These are phyloP conservation scores for Aspergillus neoniger DNA, from an alignment of 2,329 filamentous ascomycete species.

Conservation along the genomic window DNA sequence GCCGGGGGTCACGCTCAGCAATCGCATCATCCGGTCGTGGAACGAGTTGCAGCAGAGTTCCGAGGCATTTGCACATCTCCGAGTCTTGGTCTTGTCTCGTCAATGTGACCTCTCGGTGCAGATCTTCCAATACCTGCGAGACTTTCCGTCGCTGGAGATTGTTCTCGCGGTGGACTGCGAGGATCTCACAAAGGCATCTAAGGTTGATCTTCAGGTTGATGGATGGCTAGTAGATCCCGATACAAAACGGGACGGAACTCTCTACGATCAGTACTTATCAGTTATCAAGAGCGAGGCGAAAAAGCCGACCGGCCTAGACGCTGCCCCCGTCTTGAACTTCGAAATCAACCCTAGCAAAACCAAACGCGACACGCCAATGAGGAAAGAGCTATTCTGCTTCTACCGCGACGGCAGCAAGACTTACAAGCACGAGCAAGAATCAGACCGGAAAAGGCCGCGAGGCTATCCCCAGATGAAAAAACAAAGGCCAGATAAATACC, in stretches of 20 bases:
- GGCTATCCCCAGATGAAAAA: background rate
- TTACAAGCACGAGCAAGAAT: background rate
- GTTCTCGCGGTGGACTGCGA: slow-evolving; percentile 39
- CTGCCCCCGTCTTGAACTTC: slow-evolving; percentile 28
- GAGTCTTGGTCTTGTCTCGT: slow-evolving; percentile 37
- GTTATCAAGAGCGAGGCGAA: slow-evolving; percentile 7
- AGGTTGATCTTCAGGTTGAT: slow-evolving; percentile 19
- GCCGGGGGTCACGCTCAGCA: slow-evolving; percentile 31
- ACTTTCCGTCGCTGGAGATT: slow-evolving; percentile 39
- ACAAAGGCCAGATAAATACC: too few species aligned
- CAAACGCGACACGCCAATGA: background rate
- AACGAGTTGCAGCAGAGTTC: slow-evolving; percentile 36
- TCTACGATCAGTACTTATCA: slow-evolving; percentile 21
- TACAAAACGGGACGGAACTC: slow-evolving; percentile 7
- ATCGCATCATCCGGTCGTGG: slow-evolving; percentile 47
- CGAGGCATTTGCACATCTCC: slow-evolving; percentile 41
- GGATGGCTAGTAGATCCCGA: slow-evolving; percentile 31
- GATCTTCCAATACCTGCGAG: slow-evolving; percentile 36
- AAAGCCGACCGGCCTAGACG: slow-evolving; percentile 1
- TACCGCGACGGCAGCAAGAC: background rate
- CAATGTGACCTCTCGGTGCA: slow-evolving; percentile 35
- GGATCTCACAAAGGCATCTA: slow-evolving; percentile 23
- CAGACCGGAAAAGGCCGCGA: slow-evolving; percentile 13
- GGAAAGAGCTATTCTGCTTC: background rate
- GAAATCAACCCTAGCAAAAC: slow-evolving; percentile 22